Percentiles rank a stretch among this genome's conserved stretches.
These are phyloP conservation scores for Fusarium sp. DNA, from an alignment of 2,329 filamentous ascomycete genomes.

Conservation along the genomic window DNA sequence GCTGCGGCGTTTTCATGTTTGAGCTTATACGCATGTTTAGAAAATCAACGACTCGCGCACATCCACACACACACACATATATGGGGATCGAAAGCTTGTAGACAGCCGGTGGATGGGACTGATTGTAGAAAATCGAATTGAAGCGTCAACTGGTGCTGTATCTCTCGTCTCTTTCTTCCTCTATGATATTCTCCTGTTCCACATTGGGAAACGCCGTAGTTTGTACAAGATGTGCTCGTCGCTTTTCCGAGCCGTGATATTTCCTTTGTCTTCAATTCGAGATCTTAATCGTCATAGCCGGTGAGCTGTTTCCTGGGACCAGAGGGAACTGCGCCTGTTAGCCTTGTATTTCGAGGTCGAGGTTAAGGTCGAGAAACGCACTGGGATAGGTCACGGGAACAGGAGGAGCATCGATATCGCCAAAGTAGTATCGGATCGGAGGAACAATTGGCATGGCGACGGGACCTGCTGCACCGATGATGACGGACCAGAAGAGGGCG, in stretches of 20 bases:
- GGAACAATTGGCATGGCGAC: constrained; percentile 77
- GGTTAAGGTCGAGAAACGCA: constrained; percentile 62
- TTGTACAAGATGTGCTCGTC: constrained; percentile 42
- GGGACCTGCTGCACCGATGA: constrained; percentile 80
- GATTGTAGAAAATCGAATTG: constrained; percentile 43
- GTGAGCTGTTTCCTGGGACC: constrained; percentile 70
- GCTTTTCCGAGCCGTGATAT: constrained; percentile 14
- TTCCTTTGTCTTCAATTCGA: constrained; percentile 20
- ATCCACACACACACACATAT: constrained; percentile 20
- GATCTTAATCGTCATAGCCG: constrained; percentile 69
- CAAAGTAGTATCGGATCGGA: constrained; percentile 77
- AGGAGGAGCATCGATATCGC: constrained; percentile 77
- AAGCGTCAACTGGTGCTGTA: constrained; percentile 45
- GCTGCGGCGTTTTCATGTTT: constrained; percentile 25
- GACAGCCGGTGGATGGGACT: constrained; percentile 12
- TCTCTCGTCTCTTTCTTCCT: constrained; percentile 38
- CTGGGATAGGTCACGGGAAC: constrained; percentile 94
- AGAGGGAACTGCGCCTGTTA: constrained; percentile 62
- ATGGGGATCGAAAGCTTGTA: constrained; percentile 27
- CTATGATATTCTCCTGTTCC: constrained; percentile 36
- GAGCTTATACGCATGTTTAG: constrained; percentile 31
- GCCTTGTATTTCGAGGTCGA: background rate
- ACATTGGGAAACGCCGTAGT: constrained; percentile 42
- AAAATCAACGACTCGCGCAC: constrained; percentile 31
- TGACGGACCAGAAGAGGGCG: constrained; percentile 88